Percentiles rank a stretch among this genome's conserved stretches.
These are phyloP conservation scores for Phyllostachys edulis DNA, from an alignment of 176 grass and related monocot genomes.

Conservation along the genomic window DNA sequence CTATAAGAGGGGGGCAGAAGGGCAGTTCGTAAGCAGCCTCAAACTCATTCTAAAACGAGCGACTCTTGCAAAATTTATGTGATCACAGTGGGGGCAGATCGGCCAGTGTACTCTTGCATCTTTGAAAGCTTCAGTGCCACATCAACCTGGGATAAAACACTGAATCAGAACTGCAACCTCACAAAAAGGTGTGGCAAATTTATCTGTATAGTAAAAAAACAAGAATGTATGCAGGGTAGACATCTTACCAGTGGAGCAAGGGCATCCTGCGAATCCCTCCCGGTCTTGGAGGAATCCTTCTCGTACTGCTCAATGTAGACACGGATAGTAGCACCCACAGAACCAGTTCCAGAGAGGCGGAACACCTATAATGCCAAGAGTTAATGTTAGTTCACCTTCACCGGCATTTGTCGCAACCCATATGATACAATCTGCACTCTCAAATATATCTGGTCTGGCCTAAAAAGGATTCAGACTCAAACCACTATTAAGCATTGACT, in stretches of 20 bases:
- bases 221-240: not conserved
- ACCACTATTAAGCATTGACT: not conserved
- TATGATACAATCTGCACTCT: not conserved
- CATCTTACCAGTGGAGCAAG: slow-evolving; percentile 77
- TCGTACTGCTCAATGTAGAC: slow-evolving; percentile 98
- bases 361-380: slow-evolving; percentile 61
- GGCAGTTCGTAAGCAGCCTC: not conserved
- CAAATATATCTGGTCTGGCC: not conserved
- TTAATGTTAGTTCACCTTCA: slow-evolving; percentile 30
- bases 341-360: slow-evolving; percentile 93
- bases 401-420: not conserved
- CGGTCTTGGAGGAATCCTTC: slow-evolving; percentile 74
- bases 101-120: slow-evolving; percentile 81
- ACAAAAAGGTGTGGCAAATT: not conserved
- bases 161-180: not conserved
- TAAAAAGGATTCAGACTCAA: not conserved
- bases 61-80: slow-evolving; percentile 51
- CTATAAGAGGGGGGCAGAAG: slow-evolving; percentile 38
- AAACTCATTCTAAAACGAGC: slow-evolving; percentile 12
- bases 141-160: slow-evolving; percentile 46
- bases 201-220: not conserved
- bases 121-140: slow-evolving; percentile 83
- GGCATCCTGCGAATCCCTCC: slow-evolving; percentile 84
- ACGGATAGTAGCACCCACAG: slow-evolving; percentile 86
- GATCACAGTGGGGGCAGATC: slow-evolving; percentile 88